Conservation (phyloP, 768 basidiomycete species). For the Tylopilus sp. region DNA sequence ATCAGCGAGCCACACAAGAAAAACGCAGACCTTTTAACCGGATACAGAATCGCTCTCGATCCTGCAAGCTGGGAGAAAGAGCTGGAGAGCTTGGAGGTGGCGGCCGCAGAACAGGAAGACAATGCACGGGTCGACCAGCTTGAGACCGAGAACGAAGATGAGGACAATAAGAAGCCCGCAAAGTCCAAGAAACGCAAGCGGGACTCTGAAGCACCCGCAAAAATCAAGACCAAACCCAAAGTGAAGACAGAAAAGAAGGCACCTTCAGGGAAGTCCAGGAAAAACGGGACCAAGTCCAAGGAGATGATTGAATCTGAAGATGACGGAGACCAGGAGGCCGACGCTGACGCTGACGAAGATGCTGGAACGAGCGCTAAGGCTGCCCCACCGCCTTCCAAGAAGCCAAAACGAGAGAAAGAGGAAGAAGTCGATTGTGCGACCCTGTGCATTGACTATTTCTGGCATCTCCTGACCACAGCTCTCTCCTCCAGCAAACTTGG, state of each 20-base stretch:
- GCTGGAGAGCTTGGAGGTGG: conserved; percentile 31
- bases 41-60: conserved; percentile 73
- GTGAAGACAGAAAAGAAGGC: conserved; percentile 41
- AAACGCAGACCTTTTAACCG: conserved; percentile 69
- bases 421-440: conserved; percentile 57
- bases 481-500: conserved; percentile 36
- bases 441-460: conserved; percentile 1
- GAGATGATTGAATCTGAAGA: conserved; percentile 68
- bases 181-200: conserved; percentile 62
- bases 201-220: conserved; percentile 46
- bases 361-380: conserved; percentile 50
- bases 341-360: conserved; percentile 45
- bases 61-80: conserved; percentile 66
- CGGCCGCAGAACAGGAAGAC: conserved; percentile 46
- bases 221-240: conserved; percentile 43
- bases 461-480: conserved; percentile 4
- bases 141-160: conserved; percentile 49
- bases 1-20: conserved; percentile 76
- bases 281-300: conserved; percentile 59
- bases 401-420: conserved; percentile 56
- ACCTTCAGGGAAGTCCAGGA: conserved; percentile 38
- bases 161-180: conserved; percentile 44
- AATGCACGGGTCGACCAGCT: conserved; percentile 69
- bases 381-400: conserved; percentile 65
- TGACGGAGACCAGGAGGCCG: conserved; percentile 46